phyloP scores from a whole-genome alignment of 164 flowering plant genomes.

The Stephania yunnanensis region DNA sequence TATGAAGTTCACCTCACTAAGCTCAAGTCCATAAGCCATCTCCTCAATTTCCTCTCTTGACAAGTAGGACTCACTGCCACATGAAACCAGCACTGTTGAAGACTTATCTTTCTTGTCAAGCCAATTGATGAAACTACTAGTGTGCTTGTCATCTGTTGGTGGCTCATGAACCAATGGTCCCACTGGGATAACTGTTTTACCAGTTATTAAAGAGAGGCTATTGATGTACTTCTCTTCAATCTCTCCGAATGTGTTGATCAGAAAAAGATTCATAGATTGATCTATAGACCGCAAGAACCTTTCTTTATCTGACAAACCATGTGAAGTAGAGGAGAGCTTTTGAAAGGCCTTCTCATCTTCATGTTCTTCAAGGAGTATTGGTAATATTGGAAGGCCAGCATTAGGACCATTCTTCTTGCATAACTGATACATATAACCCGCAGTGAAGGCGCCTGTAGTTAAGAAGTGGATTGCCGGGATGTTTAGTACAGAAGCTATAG shows the following conservation, averaged over 20 bases:
- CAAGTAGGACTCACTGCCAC: slow-evolving; percentile 34
- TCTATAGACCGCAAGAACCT: neutral
- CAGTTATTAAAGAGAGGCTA: neutral
- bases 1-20: slow-evolving; percentile 27
- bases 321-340: neutral
- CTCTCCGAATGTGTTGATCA: slow-evolving; percentile 29
- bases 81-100: slow-evolving; percentile 30
- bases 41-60: slow-evolving; percentile 27
- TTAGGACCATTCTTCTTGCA: too few species aligned
- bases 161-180: slow-evolving; percentile 33
- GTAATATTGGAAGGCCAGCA: slow-evolving; percentile 17
- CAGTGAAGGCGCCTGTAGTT: slow-evolving; percentile 8
- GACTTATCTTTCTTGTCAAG: slow-evolving; percentile 17
- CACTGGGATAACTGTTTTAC: slow-evolving; percentile 20
- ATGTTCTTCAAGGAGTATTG: slow-evolving; percentile 2
- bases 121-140: slow-evolving; percentile 18
- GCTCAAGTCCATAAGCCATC: slow-evolving; percentile 31
- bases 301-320: neutral
- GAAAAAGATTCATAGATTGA: slow-evolving; percentile 7
- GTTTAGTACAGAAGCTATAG: slow-evolving; percentile 9
- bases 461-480: slow-evolving; percentile 21
- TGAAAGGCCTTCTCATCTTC: slow-evolving; percentile 2
- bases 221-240: slow-evolving; percentile 34
- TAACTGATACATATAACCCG: slow-evolving; percentile 10
- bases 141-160: neutral